Conservation (phyloP, 2,329 filamentous ascomycete species). For the Colletotrichum neosansevieriae region DNA sequence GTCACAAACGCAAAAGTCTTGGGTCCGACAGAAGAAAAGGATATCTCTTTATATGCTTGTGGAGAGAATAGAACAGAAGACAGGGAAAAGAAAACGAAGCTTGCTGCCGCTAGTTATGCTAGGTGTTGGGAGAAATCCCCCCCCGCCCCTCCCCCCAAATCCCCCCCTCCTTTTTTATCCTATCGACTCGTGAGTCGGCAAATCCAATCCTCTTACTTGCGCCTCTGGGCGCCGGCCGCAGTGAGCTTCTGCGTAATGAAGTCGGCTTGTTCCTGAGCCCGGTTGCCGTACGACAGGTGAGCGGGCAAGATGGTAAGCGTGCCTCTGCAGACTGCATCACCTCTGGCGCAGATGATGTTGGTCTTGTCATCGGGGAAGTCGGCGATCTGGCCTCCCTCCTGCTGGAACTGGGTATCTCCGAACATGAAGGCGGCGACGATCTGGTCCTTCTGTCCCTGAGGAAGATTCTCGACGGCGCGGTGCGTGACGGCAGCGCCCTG, state of each 20-base stretch:
- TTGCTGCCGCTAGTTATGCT: not conserved
- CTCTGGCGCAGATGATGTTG: conserved; percentile 55
- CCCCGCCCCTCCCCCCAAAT: too few species aligned
- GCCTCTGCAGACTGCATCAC: conserved; percentile 54
- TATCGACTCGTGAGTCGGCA: not conserved
- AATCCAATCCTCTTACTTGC: conserved; percentile 28
- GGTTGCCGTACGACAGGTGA: conserved; percentile 52
- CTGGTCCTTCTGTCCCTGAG: conserved; percentile 42
- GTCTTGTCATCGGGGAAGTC: conserved; percentile 51
- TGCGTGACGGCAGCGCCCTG: conserved; percentile 49
- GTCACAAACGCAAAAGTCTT: not conserved
- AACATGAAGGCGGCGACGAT: conserved; percentile 46
- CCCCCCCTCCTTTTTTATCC: too few species aligned
- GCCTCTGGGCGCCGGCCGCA: conserved; percentile 36
- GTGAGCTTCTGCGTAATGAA: conserved; percentile 45
- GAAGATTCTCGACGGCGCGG: conserved; percentile 45
- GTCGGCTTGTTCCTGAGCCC: conserved; percentile 48
- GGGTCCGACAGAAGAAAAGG: not conserved
- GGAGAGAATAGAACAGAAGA: not conserved
- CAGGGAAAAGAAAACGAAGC: not conserved
- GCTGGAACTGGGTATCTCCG: conserved; percentile 45
- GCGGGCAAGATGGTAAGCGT: conserved; percentile 50
- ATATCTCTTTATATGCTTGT: conserved; percentile 16
- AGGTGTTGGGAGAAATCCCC: not conserved
- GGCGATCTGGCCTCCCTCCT: conserved; percentile 52